phyloP scores from a whole-genome alignment of 2,329 filamentous ascomycete species.

The Venturia oleaginea region DNA sequence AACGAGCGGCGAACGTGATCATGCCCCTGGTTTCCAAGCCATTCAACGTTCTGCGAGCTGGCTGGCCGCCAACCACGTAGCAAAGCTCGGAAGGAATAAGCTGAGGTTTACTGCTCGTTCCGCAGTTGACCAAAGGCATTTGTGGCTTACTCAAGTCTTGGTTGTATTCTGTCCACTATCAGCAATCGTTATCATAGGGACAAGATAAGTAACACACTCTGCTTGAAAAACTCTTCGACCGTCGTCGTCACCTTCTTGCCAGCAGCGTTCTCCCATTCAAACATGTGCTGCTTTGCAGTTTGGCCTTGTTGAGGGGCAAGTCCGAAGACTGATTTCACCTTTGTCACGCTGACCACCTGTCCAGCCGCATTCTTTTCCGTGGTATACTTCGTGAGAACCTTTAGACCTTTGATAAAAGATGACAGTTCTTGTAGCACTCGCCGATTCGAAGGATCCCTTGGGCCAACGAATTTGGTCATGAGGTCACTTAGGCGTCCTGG shows the following conservation, averaged over 20 bases:
- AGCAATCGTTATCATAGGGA: background rate
- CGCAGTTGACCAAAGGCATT: conserved; percentile 48
- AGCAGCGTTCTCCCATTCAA: background rate
- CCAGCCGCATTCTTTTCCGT: conserved; percentile 1
- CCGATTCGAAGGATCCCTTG: background rate
- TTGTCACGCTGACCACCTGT: background rate
- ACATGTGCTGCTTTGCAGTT: background rate
- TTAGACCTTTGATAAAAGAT: conserved; percentile 8
- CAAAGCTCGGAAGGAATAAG: conserved; percentile 62
- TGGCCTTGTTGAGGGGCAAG: conserved; percentile 4
- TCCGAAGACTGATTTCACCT: background rate
- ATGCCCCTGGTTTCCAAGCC: conserved; percentile 56
- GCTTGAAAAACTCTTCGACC: conserved; percentile 12
- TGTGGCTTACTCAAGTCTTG: background rate
- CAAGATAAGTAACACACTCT: background rate
- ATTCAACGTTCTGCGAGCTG: conserved; percentile 49
- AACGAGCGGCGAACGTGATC: conserved; percentile 63
- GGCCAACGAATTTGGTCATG: conserved; percentile 17
- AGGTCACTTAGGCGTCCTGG: conserved; percentile 31
- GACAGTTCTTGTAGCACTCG: background rate
- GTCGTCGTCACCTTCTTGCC: background rate
- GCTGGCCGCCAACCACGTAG: conserved; percentile 54
- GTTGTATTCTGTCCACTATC: background rate
- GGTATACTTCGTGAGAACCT: conserved; percentile 9
- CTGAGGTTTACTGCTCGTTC: conserved; percentile 45